These are phyloP conservation scores for Lolium rigidum DNA, from an alignment of 176 grass and related monocot genomes.

Conservation along the genomic window DNA sequence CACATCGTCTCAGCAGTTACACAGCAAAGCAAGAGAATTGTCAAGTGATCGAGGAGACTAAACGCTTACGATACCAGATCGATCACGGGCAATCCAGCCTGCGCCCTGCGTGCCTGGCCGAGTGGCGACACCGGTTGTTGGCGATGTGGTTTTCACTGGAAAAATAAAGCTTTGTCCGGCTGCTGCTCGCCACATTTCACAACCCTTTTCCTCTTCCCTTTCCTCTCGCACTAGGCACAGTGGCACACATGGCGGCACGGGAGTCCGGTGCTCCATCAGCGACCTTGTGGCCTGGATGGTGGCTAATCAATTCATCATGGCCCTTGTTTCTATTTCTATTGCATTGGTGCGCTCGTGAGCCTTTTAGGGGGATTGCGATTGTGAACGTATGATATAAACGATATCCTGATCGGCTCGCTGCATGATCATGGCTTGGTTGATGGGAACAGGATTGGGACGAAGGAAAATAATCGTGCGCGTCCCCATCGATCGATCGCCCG, in stretches of 20 bases:
- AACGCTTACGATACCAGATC: not conserved
- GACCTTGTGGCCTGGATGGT: not conserved
- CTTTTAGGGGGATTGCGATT: not conserved
- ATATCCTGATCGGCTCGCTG: not conserved
- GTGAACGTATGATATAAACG: not conserved
- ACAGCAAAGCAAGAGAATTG: not conserved
- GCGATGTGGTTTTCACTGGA: not conserved
- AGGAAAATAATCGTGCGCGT: slow-evolving; percentile 15
- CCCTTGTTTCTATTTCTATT: not conserved
- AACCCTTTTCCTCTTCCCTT: not conserved
- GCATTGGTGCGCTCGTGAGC: not conserved
- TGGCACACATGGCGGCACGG: not conserved
- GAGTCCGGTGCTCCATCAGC: not conserved
- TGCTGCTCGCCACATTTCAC: slow-evolving; percentile 29
- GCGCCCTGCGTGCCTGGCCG: not conserved
- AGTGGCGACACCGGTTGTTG: slow-evolving; percentile 35
- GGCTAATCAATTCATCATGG: not conserved
- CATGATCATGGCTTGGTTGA: not conserved
- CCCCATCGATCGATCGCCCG: not conserved
- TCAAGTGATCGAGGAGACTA: not conserved
- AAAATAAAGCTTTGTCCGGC: not conserved
- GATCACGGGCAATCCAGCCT: not conserved
- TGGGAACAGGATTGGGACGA: slow-evolving; percentile 13
- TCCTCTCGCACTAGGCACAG: not conserved
- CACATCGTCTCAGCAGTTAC: slow-evolving; percentile 4